phyloP scores from a whole-genome alignment of 352 stramenopile species.

The Phytophthora brassicae region DNA sequence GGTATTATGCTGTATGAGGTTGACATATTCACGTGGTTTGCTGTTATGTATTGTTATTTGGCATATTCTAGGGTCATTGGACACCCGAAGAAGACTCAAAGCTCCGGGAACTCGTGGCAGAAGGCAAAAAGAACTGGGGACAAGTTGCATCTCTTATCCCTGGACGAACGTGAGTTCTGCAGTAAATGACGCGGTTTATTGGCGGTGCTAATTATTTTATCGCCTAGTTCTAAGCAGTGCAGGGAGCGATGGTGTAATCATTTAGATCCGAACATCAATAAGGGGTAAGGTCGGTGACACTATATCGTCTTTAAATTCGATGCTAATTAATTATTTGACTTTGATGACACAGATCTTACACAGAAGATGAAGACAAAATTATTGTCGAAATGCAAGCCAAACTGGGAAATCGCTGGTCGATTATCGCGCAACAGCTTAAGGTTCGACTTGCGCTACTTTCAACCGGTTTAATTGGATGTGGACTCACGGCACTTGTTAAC shows the following conservation, averaged over 20 bases:
- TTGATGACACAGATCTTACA: constrained; percentile 60
- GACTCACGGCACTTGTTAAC: neutral
- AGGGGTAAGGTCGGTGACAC: constrained; percentile 56
- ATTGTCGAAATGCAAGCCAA: constrained; percentile 93
- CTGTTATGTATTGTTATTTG: constrained; percentile 7
- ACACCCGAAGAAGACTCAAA: constrained; percentile 90
- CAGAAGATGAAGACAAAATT: constrained; percentile 91
- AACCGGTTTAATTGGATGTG: neutral
- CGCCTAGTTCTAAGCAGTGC: constrained; percentile 89
- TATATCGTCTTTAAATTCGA: neutral
- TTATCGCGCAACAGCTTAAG: constrained; percentile 91
- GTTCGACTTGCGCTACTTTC: constrained; percentile 24
- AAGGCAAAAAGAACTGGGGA: constrained; percentile 91
- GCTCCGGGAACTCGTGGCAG: constrained; percentile 76
- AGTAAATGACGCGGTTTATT: constrained; percentile 1
- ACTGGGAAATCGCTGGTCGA: constrained; percentile 92
- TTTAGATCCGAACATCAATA: constrained; percentile 92
- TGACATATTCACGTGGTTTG: constrained; percentile 1
- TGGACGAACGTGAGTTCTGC: constrained; percentile 68
- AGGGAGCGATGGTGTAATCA: constrained; percentile 92
- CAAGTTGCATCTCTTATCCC: constrained; percentile 82
- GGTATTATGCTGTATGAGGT: neutral
- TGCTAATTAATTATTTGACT: neutral
- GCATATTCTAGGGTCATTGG: constrained; percentile 78
- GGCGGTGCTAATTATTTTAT: constrained; percentile 19